Conservation (phyloP, 441 rosid genomes). For the Syzygium malaccense region DNA sequence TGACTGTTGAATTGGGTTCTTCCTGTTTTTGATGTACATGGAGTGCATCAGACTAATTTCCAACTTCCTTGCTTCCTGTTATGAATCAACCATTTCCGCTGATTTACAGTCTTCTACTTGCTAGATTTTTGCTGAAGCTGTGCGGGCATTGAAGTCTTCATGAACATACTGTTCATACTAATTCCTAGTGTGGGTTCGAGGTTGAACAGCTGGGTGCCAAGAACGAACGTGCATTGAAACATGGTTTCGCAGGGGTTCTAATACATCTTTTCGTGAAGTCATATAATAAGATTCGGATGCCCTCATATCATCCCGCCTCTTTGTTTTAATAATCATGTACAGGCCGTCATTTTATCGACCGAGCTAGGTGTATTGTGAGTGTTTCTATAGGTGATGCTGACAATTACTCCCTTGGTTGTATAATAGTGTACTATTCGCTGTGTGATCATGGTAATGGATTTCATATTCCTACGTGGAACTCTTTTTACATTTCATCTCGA, state of each 20-base stretch:
- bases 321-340: not conserved
- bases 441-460: not conserved
- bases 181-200: not conserved
- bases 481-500: not conserved
- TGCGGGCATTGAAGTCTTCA: constrained; percentile 33
- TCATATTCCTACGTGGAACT: not conserved
- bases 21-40: not conserved
- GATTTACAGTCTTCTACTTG: not conserved
- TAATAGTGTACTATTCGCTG: not conserved
- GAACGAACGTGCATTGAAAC: not conserved
- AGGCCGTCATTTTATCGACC: not conserved
- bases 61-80: not conserved
- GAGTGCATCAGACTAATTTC: not conserved
- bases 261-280: not conserved
- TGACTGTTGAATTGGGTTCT: not conserved
- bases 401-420: not conserved
- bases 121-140: constrained; percentile 46
- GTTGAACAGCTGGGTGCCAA: not conserved
- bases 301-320: not conserved
- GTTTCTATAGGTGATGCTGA: not conserved
- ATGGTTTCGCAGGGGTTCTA: not conserved
- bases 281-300: not conserved
- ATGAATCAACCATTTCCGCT: not conserved
- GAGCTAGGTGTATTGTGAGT: not conserved
- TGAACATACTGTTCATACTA: constrained; percentile 5